phyloP scores from a whole-genome alignment of 148 eudicot genomes.

The Rhododendron kiyosumense region DNA sequence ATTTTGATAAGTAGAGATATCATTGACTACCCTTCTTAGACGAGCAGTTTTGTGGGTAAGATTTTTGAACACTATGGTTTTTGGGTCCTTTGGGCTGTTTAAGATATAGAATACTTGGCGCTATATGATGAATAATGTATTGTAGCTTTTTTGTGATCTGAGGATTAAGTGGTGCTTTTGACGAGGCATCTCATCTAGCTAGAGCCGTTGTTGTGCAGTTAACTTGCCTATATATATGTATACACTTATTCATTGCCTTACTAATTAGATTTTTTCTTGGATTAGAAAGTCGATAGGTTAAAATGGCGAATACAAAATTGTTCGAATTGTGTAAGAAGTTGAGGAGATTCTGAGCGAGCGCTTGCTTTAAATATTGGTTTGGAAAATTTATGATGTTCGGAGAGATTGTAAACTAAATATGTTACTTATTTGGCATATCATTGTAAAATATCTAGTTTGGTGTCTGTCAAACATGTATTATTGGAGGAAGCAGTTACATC shows the following conservation, averaged over 20 bases:
- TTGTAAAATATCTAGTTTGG: neutral
- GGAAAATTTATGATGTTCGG: neutral
- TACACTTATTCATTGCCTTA: neutral
- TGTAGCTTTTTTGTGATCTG: neutral
- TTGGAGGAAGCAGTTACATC: neutral
- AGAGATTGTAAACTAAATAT: neutral
- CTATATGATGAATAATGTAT: neutral
- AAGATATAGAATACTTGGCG: neutral
- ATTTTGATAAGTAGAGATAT: neutral
- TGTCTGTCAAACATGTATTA: neutral
- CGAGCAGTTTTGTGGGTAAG: neutral
- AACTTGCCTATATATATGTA: neutral
- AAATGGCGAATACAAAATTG: too few relatives aligned
- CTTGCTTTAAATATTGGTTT: neutral
- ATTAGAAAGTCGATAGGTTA: neutral
- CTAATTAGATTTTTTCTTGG: neutral
- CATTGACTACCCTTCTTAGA: neutral
- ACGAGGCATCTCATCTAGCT: neutral
- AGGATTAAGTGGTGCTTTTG: neutral
- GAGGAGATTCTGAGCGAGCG: too few relatives aligned
- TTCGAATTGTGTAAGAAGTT: too few relatives aligned
- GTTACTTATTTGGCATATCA: neutral
- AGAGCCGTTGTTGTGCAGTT: neutral
- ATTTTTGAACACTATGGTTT: neutral
- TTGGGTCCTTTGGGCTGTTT: neutral